phyloP scores from a whole-genome alignment of 108 stramenopile genomes.

The Mediolabrus comicus region DNA sequence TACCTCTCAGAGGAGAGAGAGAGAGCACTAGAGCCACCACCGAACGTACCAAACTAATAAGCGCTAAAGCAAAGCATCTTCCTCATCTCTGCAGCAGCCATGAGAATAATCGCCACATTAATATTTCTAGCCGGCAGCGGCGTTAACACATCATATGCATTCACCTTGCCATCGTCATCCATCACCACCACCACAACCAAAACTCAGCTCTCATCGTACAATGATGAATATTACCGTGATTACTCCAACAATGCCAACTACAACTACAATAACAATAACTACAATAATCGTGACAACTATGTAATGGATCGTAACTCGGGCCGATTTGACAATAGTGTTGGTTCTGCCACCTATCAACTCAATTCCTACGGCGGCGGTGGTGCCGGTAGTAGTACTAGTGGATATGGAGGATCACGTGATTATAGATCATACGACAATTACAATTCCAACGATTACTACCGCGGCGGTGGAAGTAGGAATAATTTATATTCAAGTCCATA shows the following conservation, averaged over 20 bases:
- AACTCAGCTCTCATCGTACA: too few relatives aligned
- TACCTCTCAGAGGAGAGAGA: too few relatives aligned
- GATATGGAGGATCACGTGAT: not conserved
- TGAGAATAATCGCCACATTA: too few relatives aligned
- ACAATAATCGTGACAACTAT: not conserved
- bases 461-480: not conserved
- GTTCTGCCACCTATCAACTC: not conserved
- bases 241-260: constrained; percentile 2
- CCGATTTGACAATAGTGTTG: not conserved
- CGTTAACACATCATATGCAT: too few relatives aligned
- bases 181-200: too few relatives aligned
- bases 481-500: not conserved
- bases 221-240: not conserved
- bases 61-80: too few relatives aligned
- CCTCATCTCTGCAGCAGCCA: too few relatives aligned
- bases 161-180: too few relatives aligned
- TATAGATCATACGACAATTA: not conserved
- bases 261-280: not conserved
- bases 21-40: too few relatives aligned
- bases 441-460: not conserved
- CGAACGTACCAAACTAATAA: too few relatives aligned
- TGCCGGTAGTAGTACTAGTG: not conserved
- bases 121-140: too few relatives aligned
- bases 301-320: not conserved
- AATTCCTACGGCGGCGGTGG: not conserved